Base-by-base conservation (phyloP, 2,329 filamentous ascomycete species). In the Paraconiothyrium sp. region DNA sequence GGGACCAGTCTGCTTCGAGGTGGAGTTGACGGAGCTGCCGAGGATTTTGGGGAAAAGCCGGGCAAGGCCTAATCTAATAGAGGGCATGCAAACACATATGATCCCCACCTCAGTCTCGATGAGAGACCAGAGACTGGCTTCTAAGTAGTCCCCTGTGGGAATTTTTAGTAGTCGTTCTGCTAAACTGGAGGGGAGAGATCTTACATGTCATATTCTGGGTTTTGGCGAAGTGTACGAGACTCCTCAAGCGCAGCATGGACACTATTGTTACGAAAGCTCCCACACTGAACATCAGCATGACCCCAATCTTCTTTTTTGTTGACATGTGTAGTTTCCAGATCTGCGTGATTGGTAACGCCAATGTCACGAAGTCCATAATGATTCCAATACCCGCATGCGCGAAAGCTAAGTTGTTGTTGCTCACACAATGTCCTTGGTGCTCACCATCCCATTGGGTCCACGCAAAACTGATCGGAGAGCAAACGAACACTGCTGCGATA, bases 81-180 rank as follows among this genome's bases (percentile, higher is more conserved):
- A 70, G 0, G 80, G 80, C 74, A 82, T 78, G 68, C 79, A 80
- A 14, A 74, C 75, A 60, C 79, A 81, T 34, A 81, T 76, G 35
- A 82, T 78, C 24, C 78, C 79, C 7, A 80, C 74, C 61, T 80
- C 67, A 44, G 77, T 72, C 67, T 82, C 80, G 7, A 81, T 67
- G 1, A 73, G 68, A 22, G 74, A 77, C 80, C 80, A 82, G 54
- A 76, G 73, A 11, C 70, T 65, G 14, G 75, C 72, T 2, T 75
- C 73, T 9, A 69, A 69, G 60, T 78, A 76, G 57, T 78, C 77
- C 70, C 50, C 57, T 59, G 39, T 13, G 4, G 9, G 11, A 22
- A 10, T 8, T 16, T 3, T 46, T 37, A 54, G 48, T 16, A 1
- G 6, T 27, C 11, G 32, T 16, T 6, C n/a, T 1, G 41, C 9